Evolutionary conservation across 1,284 basidiomycete species (phyloP).

Genomic region (Rhodotorula sp.): DNA sequence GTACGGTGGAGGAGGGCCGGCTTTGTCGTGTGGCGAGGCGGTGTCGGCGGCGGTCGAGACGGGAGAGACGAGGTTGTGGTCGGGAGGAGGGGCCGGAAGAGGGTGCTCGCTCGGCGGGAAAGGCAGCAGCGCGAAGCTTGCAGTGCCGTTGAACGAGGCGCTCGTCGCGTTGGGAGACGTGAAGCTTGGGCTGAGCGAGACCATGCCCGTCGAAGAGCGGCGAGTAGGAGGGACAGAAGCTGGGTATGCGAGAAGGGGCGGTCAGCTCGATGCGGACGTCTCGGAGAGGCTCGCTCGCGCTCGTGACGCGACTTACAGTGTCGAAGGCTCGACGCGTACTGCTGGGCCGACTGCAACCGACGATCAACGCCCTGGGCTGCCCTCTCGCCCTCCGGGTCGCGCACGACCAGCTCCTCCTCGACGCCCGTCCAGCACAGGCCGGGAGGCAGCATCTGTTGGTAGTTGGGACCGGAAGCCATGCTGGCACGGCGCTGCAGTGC

Average conservation of each 20-base stretch:
- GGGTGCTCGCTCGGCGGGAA: conserved; percentile 19
- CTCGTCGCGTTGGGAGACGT: background rate
- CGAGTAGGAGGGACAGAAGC: background rate
- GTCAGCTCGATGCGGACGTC: background rate
- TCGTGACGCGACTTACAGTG: background rate
- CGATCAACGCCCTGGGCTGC: too few relatives aligned
- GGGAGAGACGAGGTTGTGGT: background rate
- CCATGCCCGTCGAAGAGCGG: background rate
- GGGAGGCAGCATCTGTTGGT: background rate
- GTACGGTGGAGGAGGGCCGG: background rate
- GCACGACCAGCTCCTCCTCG: conserved; percentile 3
- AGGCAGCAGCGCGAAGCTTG: conserved; percentile 1
- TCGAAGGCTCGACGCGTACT: too few relatives aligned
- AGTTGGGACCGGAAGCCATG: background rate
- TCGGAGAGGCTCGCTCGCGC: background rate
- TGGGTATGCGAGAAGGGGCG: background rate
- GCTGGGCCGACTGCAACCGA: too few relatives aligned
- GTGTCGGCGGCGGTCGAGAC: background rate
- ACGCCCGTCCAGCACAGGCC: too few relatives aligned
- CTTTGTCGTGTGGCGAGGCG: background rate
- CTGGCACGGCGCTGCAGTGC: too few relatives aligned
- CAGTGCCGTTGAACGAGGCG: conserved; percentile 1
- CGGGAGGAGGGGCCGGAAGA: conserved; percentile 9
- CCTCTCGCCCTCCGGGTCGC: too few relatives aligned
- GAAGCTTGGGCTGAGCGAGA: background rate